Evolutionary conservation across 192 early-diverging fungal genomes (phyloP).

Genomic region (Jimgerdemannia lactiflua): DNA sequence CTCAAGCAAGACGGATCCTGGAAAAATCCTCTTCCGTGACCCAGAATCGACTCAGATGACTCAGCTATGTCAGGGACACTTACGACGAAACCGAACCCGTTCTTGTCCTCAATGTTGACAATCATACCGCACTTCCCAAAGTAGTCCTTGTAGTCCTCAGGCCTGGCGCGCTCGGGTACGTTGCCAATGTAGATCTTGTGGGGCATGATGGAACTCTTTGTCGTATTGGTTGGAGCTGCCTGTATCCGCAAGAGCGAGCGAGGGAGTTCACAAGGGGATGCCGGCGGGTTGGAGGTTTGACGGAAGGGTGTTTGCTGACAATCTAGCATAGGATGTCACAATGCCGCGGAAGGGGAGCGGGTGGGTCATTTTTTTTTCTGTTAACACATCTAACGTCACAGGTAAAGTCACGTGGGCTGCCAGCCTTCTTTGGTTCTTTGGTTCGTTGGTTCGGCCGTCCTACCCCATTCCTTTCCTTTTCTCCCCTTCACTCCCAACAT

Average conservation of each 20-base stretch:
- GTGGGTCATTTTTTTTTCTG: too few relatives aligned
- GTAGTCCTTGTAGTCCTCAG: conserved; percentile 19
- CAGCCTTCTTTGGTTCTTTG: too few relatives aligned
- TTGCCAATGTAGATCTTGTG: conserved; percentile 23
- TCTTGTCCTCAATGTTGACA: conserved; percentile 21
- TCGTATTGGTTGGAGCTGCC: too few relatives aligned
- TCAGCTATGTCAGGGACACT: conserved; percentile 3
- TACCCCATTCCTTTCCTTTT: not conserved
- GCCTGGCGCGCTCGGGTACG: conserved; percentile 21
- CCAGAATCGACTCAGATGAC: not conserved
- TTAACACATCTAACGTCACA: too few relatives aligned
- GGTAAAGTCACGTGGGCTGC: too few relatives aligned
- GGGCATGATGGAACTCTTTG: not conserved
- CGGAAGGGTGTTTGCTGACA: too few relatives aligned
- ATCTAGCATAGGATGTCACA: too few relatives aligned
- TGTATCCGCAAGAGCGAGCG: too few relatives aligned
- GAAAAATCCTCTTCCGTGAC: not conserved
- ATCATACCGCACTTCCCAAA: conserved; percentile 21
- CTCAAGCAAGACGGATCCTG: not conserved
- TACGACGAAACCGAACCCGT: conserved; percentile 23
- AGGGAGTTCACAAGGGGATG: too few relatives aligned
- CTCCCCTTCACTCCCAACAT: not conserved
- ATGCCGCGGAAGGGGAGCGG: too few relatives aligned
- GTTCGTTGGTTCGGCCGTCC: too few relatives aligned
- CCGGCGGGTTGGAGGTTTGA: too few relatives aligned